Evolutionary conservation across 768 basidiomycete genomes (phyloP).

Genomic region (Suillus alpinus): DNA sequence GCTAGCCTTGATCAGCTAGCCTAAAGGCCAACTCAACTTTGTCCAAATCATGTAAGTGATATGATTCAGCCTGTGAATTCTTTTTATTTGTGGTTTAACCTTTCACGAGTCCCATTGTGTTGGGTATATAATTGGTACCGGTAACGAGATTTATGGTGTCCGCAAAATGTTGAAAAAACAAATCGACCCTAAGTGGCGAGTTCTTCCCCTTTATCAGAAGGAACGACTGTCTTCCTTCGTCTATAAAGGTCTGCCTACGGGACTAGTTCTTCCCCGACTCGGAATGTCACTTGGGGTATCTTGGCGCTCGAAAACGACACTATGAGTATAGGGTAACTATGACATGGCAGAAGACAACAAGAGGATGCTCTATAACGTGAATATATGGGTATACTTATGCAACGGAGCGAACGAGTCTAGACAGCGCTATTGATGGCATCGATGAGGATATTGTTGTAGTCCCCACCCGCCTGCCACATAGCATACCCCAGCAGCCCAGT

Average conservation of each 20-base stretch:
- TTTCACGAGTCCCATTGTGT: background rate
- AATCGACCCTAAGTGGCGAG: background rate
- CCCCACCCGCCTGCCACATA: conserved; percentile 67
- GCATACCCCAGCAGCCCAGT: conserved; percentile 56
- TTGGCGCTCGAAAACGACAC: conserved; percentile 8
- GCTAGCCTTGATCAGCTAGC: too few species aligned
- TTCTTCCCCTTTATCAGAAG: background rate
- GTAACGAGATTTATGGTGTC: too few species aligned
- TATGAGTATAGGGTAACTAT: background rate
- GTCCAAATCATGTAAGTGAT: background rate
- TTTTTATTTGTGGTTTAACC: background rate
- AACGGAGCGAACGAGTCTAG: background rate
- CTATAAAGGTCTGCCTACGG: too few species aligned
- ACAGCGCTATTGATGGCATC: conserved; percentile 42
- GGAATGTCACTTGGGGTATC: background rate
- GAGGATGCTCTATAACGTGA: background rate
- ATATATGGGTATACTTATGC: background rate
- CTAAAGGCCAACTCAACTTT: background rate
- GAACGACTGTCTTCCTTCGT: too few species aligned
- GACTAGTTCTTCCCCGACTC: background rate
- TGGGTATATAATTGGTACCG: background rate
- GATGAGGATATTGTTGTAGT: conserved; percentile 55
- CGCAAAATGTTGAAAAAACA: too few species aligned
- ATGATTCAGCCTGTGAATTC: background rate
- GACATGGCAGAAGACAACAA: background rate